A percentile compares a stretch with the other conserved stretches of the same genome.
phyloP scores from a whole-genome alignment of 2,329 filamentous ascomycete species.

The Sarocladium strictum region DNA sequence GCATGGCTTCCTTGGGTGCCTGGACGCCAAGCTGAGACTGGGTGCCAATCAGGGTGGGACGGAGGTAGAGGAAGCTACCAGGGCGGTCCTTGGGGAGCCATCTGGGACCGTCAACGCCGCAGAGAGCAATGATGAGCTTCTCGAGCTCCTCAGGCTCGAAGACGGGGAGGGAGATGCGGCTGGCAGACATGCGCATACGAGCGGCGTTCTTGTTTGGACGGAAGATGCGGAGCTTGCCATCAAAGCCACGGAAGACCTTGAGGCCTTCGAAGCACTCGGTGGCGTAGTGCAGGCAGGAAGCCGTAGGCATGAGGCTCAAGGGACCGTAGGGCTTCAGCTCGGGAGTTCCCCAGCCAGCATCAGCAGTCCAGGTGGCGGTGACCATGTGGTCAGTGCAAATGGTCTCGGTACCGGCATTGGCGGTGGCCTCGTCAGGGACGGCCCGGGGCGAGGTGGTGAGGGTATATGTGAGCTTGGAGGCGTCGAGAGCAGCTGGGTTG shows the following conservation, averaged over 20 bases:
- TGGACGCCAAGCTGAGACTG: constrained; percentile 76
- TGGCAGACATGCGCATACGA: constrained; percentile 54
- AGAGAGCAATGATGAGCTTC: constrained; percentile 65
- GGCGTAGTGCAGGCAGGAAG: constrained; percentile 79
- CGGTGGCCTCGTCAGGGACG: constrained; percentile 45
- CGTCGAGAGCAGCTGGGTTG: constrained; percentile 47
- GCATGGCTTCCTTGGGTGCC: constrained; percentile 72
- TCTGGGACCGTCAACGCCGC: constrained; percentile 66
- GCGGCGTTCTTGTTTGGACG: constrained; percentile 67
- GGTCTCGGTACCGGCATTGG: constrained; percentile 42
- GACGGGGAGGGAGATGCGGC: constrained; percentile 66
- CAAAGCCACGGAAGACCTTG: constrained; percentile 75
- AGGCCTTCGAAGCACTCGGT: constrained; percentile 86
- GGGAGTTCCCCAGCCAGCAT: constrained; percentile 66
- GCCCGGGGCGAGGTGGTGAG: constrained; percentile 42
- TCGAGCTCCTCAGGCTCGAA: constrained; percentile 69
- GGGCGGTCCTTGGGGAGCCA: constrained; percentile 70
- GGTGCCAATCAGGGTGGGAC: constrained; percentile 81
- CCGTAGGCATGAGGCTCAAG: constrained; percentile 72
- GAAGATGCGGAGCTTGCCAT: constrained; percentile 71
- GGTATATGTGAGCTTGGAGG: constrained; percentile 54
- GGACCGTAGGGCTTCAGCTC: constrained; percentile 73
- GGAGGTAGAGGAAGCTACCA: constrained; percentile 74
- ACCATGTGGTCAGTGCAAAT: constrained; percentile 86
- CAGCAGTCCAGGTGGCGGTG: constrained; percentile 59